Conservation (phyloP, 352 stramenopile species). For the Peronospora tabacina region DNA sequence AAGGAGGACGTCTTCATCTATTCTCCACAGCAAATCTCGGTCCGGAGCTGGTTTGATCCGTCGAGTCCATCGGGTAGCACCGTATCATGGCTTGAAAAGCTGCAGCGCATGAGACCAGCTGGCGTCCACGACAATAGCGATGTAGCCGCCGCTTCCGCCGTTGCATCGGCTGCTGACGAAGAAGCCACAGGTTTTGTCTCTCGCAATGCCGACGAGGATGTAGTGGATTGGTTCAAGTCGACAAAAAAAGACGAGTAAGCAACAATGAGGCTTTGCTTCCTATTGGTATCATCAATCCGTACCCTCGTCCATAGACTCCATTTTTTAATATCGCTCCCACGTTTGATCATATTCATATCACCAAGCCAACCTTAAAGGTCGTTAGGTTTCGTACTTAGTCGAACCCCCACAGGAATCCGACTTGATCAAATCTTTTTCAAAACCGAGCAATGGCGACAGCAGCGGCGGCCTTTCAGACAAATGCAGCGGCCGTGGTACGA, state of each 20-base stretch:
- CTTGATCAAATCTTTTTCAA: conserved; percentile 23
- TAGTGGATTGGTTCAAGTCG: conserved; percentile 6
- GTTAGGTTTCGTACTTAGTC: conserved; percentile 20
- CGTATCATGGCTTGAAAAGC: conserved; percentile 82
- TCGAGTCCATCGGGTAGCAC: conserved; percentile 57
- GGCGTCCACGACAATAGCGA: conserved; percentile 34
- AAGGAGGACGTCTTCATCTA: conserved; percentile 84
- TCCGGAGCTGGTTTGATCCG: conserved; percentile 60
- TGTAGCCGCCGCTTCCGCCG: conserved; percentile 22
- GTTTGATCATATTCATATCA: too few species aligned
- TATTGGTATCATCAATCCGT: too few species aligned
- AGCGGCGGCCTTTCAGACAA: conserved; percentile 63
- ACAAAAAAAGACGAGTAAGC: conserved; percentile 27
- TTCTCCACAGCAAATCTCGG: conserved; percentile 63
- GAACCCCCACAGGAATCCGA: neutral
- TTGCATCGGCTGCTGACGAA: conserved; percentile 24
- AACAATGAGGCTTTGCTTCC: neutral
- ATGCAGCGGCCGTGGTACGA: conserved; percentile 72
- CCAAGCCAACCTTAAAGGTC: too few species aligned
- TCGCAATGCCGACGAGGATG: conserved; percentile 6
- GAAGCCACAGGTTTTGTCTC: conserved; percentile 7
- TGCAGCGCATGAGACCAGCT: conserved; percentile 81
- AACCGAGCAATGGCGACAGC: conserved; percentile 45
- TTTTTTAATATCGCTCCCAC: too few species aligned
- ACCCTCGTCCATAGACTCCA: too few species aligned